Evolutionary conservation across 2,329 filamentous ascomycete species (phyloP).

Genomic region (Claviceps pusilla): DNA sequence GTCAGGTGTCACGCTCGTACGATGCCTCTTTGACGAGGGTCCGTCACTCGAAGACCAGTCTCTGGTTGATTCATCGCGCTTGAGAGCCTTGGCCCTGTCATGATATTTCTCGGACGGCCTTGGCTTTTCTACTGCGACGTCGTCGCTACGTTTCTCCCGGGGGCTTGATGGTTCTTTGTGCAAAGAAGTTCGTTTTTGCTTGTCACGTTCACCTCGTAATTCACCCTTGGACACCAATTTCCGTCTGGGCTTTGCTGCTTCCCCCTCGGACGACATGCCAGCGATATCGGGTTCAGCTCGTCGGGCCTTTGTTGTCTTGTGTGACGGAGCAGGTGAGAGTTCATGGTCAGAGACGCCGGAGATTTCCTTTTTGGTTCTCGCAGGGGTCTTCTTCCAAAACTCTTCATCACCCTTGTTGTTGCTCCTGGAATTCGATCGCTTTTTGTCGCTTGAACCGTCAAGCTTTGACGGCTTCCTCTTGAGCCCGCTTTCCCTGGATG

Average conservation of each 20-base stretch:
- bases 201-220: constrained; percentile 42
- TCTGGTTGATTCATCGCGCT: constrained; percentile 41
- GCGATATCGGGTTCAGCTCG: constrained; percentile 39
- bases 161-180: constrained; percentile 39
- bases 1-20: constrained; percentile 44
- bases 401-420: constrained; percentile 31
- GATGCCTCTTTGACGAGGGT: constrained; percentile 41
- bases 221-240: constrained; percentile 51
- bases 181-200: constrained; percentile 33
- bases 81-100: constrained; percentile 45
- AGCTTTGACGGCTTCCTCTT: constrained; percentile 29
- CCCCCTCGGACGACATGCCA: constrained; percentile 39
- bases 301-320: constrained; percentile 36
- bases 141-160: constrained; percentile 34
- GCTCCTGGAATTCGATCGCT: constrained; percentile 26
- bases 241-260: constrained; percentile 42
- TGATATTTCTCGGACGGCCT: constrained; percentile 39
- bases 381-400: constrained; percentile 34
- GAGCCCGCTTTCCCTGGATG: constrained; percentile 28
- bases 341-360: constrained; percentile 39
- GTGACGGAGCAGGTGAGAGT: constrained; percentile 30
- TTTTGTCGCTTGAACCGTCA: constrained; percentile 35
- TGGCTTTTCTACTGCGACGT: constrained; percentile 31
- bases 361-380: constrained; percentile 40
- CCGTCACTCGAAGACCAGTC: constrained; percentile 38